Base-by-base conservation (phyloP, 2,329 filamentous ascomycete species). In the Ophiosphaerella korrae region DNA sequence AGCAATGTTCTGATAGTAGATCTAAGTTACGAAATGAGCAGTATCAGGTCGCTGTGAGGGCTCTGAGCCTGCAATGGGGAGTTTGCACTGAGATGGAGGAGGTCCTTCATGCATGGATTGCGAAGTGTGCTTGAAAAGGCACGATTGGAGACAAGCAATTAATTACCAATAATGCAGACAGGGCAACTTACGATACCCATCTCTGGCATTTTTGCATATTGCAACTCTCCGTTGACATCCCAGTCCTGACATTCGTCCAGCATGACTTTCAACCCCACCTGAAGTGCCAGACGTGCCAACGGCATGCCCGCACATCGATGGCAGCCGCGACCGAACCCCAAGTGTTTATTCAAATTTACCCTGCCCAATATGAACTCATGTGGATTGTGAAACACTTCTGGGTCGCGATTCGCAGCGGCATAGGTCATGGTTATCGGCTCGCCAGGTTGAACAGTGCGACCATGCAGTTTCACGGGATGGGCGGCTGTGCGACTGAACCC, bases 291-390 rank as follows among this genome's bases (percentile, higher is more conserved):
- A 40, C 37, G 37, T 26, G 37, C 37, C 6, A 40, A 26, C 8
- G 37, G 37, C 37, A 40, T 40, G 7, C 37, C 37, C 23, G 37
- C 37, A 29, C 37, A 39, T 39, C 36, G 36, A 39, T 39, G 36
- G 14, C 36, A 18, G 23, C 36, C 36, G 13, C 36, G 36, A 12
- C 36, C 36, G 18, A 39, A 39, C 5, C 36, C 36, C 36, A 39
- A 39, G 36, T 39, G 36, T 12, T 39, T 39, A 7, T 23, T 39
- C 11, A 23, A 12, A 23, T 39, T 39, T 23, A 24, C 36, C 23
- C 36, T 23, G 7, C 36, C 36, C 12, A 39, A 18, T 6, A 39
- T 23, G 4, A 39, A 39, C 6, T 39, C 18, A 13, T 39, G 18
- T 24, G 36, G 36, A 18, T 39, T 18, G 24, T 39, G 36, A 23